A percentile compares a stretch with the other conserved stretches of the same genome.
Conservation (phyloP, 768 basidiomycete genomes). For the Phylloporus sp. region DNA sequence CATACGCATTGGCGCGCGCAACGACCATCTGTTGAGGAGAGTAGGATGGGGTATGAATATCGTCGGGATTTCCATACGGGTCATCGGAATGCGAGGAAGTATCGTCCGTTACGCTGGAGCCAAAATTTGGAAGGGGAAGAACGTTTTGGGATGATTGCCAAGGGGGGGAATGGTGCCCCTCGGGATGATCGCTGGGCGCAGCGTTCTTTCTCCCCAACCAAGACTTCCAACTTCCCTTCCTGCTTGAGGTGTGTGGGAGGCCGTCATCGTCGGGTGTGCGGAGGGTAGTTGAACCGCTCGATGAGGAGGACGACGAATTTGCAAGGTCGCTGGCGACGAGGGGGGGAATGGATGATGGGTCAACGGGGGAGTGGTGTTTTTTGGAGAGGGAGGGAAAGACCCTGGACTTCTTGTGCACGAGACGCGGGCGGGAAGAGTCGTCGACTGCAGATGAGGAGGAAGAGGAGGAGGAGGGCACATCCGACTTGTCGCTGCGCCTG, state of each 20-base stretch:
- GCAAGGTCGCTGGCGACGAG: conserved; percentile 32
- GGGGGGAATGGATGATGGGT: conserved; percentile 15
- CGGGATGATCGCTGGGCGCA: conserved; percentile 24
- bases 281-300: conserved; percentile 46
- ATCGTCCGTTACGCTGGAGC: conserved; percentile 29
- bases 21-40: conserved; percentile 27
- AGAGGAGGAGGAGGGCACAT: conserved; percentile 11
- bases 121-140: conserved; percentile 19
- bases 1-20: conserved; percentile 37
- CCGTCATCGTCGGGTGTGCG: conserved; percentile 60
- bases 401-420: conserved; percentile 21
- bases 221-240: conserved; percentile 50
- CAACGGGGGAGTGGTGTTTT: conserved; percentile 18
- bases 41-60: conserved; percentile 9
- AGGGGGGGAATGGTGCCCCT: conserved; percentile 22
- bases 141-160: conserved; percentile 30
- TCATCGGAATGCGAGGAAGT: conserved; percentile 37
- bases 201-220: conserved; percentile 46
- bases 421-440: conserved; percentile 9
- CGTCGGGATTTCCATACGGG: conserved; percentile 25
- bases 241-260: conserved; percentile 30
- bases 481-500: conserved; percentile 31
- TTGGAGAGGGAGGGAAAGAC: conserved; percentile 27
- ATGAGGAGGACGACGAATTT: conserved; percentile 58
- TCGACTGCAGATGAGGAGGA: conserved; percentile 15